phyloP scores from a whole-genome alignment of 2,329 filamentous ascomycete genomes.

The Monosporascus ibericus region DNA sequence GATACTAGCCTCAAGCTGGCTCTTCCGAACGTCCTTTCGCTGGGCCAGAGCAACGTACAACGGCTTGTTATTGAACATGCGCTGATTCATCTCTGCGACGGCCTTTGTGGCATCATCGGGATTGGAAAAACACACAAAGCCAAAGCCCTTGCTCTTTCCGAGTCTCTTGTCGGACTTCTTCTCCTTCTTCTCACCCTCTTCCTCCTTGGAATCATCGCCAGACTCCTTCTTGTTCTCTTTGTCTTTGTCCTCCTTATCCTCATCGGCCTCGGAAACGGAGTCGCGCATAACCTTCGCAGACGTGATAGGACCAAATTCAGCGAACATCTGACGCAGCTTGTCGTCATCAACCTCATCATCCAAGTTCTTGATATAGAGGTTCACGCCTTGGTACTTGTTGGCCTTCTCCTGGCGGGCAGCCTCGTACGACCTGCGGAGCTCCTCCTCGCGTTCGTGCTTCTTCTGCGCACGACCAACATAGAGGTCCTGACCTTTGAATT shows the following conservation, averaged over 20 bases:
- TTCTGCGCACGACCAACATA: constrained; percentile 99
- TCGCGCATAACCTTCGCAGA: constrained; percentile 99
- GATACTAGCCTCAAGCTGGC: constrained; percentile 97
- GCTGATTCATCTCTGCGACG: constrained; percentile 99
- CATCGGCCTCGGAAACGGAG: constrained; percentile 49
- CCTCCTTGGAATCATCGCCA: constrained; percentile 46
- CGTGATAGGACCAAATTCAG: constrained; percentile 88
- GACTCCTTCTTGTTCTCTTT: constrained; percentile 43
- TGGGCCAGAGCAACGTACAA: constrained; percentile 96
- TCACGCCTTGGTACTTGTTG: constrained; percentile 98
- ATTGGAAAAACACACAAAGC: constrained; percentile 99
- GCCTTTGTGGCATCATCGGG: constrained; percentile 98
- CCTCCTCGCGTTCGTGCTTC: constrained; percentile 99
- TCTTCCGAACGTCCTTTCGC: constrained; percentile 99
- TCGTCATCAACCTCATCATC: constrained; percentile 96
- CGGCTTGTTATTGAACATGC: constrained; percentile 95
- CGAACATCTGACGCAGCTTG: constrained; percentile 91
- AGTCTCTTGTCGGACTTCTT: constrained; percentile 61
- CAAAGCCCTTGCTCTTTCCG: constrained; percentile 99
- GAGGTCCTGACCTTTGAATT: constrained; percentile 90
- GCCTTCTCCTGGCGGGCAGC: constrained; percentile 96
- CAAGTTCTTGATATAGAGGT: constrained; percentile 99
- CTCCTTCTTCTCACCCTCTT: constrained; percentile 52
- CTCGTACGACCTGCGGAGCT: constrained; percentile 98
- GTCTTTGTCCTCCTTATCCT: constrained; percentile 46